Evolutionary conservation across 192 early-diverging fungal species (phyloP), one percentile per base, ranked within the genome.

Genomic region (Lobosporangium transversale): DNA sequence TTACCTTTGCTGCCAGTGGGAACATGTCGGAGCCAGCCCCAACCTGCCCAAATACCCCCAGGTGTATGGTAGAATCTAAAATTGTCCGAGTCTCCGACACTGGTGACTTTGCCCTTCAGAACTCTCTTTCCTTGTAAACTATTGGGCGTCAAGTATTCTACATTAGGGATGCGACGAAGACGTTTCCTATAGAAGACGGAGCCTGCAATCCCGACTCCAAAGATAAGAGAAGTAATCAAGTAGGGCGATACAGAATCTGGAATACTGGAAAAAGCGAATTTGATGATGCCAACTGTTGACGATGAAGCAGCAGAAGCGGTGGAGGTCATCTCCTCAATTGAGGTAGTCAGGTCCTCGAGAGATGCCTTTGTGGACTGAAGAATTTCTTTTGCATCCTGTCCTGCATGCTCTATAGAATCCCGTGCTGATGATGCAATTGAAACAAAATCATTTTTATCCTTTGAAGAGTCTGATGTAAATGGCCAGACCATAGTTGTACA

Each of bases 31-130:
- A 80, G 32, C 79, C 81, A 80, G 3, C 80, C 80, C 81, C 82
- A 83, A 0, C 84, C 84, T 50, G 66, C 68, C 61, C 53, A 74
- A 31, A 74, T 47, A 4, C 70, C 70, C 3, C 82, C 81, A 10
- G 86, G 82, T 4, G 82, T 82, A 73, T 87, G 86, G 58, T 83
- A 87, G 14, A 87, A 61, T 26, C 86, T 62, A 55, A 88, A 86
- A 31, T 86, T 86, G 24, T 88, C 86, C 20, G 84, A 83, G 57
- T 88, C 86, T 12, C 83, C 83, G 11, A 88, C 85, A 40, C 78
- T 70, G 2, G 80, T 74, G 17, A 84, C 86, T 51, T 50, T 81
- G 1, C 86, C 86, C 18, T 37, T 70, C 4, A 88, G 55, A 0
- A 61, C 59, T 10, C 62, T 24, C 18, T 66, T 68, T 21, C 61